phyloP scores from a whole-genome alignment of 352 stramenopile species.

The Aphanomyces stellatus region DNA sequence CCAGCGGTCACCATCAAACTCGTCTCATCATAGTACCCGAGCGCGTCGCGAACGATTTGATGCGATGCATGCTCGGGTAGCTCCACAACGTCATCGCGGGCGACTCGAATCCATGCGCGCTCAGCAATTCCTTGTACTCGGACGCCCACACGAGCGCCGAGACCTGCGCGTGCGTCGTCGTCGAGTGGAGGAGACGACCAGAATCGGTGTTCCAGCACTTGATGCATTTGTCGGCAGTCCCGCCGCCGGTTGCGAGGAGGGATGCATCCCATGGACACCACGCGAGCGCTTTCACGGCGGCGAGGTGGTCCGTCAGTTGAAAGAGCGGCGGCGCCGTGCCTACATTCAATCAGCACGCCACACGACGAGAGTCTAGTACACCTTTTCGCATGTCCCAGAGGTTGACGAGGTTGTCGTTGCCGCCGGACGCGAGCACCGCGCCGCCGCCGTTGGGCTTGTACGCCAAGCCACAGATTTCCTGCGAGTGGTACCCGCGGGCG shows the following conservation, averaged over 20 bases:
- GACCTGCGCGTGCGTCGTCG: neutral
- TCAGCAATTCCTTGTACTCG: conserved; percentile 2
- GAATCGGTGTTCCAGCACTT: conserved; percentile 6
- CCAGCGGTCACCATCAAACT: neutral
- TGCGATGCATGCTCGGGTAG: neutral
- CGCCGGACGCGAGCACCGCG: neutral
- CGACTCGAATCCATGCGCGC: neutral
- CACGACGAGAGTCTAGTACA: neutral
- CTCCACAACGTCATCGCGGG: conserved; percentile 4
- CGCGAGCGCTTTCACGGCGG: conserved; percentile 6
- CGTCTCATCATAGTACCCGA: neutral
- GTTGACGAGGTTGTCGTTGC: conserved; percentile 16
- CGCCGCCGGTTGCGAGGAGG: conserved; percentile 1
- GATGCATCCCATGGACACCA: conserved; percentile 1
- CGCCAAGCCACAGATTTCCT: conserved; percentile 2
- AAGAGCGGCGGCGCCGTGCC: no score
- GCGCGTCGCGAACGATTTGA: neutral
- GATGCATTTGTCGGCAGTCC: conserved; percentile 3
- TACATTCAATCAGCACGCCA: neutral
- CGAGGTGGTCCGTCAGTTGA: neutral
- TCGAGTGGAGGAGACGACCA: neutral
- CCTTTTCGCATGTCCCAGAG: conserved; percentile 6
- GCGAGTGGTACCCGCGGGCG: neutral
- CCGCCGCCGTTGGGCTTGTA: neutral
- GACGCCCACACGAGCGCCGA: conserved; percentile 1